Evolutionary conservation across 345 rosid genomes (phyloP).

Genomic region (Populus davidiana): DNA sequence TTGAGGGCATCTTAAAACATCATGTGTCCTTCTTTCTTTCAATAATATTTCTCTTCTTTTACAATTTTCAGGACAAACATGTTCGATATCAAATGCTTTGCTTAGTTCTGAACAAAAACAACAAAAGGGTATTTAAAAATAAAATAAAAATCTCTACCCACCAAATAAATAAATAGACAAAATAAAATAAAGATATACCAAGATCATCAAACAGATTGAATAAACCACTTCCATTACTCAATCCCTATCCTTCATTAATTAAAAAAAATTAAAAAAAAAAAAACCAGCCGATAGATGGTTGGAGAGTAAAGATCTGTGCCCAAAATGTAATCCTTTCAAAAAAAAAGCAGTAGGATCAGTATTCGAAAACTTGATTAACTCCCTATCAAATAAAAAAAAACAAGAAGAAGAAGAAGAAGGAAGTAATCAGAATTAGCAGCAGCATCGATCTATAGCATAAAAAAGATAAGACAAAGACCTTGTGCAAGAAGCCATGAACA

Average conservation of each 20-base stretch:
- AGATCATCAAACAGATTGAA: not conserved
- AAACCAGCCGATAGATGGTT: not conserved
- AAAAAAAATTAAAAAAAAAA: not conserved
- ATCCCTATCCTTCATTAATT: not conserved
- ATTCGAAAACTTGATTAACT: not conserved
- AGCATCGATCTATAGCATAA: not conserved
- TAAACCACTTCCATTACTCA: not conserved
- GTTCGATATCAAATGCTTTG: not conserved
- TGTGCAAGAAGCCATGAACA: slow-evolving; percentile 49
- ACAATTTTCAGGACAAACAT: not conserved
- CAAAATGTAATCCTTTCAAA: not conserved
- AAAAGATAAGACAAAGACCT: slow-evolving; percentile 39
- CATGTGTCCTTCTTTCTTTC: too few species aligned
- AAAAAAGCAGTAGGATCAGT: not conserved
- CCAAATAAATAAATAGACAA: too few species aligned
- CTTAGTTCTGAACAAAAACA: not conserved
- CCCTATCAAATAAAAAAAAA: not conserved
- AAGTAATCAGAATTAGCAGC: not conserved
- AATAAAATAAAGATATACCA: not conserved
- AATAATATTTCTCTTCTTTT: too few species aligned
- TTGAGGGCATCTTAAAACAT: not conserved
- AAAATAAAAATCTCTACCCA: too few species aligned
- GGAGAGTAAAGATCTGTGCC: not conserved
- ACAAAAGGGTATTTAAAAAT: too few species aligned
- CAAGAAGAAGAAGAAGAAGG: not conserved